Conservation (phyloP, 345 rosid genomes). For the Aethionema arabicum region DNA sequence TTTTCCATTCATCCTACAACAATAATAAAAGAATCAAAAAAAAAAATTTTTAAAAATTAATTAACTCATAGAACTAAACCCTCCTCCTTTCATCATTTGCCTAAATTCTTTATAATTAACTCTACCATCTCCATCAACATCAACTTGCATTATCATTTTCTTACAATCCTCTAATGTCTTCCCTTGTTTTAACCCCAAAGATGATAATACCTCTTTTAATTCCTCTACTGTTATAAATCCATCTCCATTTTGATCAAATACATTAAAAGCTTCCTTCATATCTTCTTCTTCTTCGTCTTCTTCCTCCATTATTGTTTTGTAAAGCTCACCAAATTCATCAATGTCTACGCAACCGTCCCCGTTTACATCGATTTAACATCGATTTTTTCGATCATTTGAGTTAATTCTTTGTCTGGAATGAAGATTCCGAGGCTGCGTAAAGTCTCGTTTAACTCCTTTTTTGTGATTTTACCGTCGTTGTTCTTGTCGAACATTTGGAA, state of each 20-base stretch:
- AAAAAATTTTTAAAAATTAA: neutral
- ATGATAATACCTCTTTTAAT: slow-evolving; percentile 59
- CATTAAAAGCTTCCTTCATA: slow-evolving; percentile 84
- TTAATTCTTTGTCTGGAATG: slow-evolving; percentile 58
- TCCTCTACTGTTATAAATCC: slow-evolving; percentile 86
- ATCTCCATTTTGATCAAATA: slow-evolving; percentile 82
- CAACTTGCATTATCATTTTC: slow-evolving; percentile 76
- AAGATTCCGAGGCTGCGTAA: slow-evolving; percentile 64
- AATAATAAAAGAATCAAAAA: neutral
- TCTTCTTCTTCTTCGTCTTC: slow-evolving; percentile 64
- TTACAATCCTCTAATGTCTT: slow-evolving; percentile 66
- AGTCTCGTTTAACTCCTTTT: slow-evolving; percentile 62
- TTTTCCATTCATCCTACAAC: slow-evolving; percentile 7
- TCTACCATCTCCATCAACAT: slow-evolving; percentile 88
- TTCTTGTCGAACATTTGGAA: slow-evolving; percentile 82
- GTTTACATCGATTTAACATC: slow-evolving; percentile 56
- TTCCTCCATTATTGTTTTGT: slow-evolving; percentile 54
- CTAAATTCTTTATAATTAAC: slow-evolving; percentile 57
- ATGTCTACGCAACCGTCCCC: slow-evolving; percentile 63
- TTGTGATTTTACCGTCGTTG: slow-evolving; percentile 70
- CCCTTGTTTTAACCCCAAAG: slow-evolving; percentile 80
- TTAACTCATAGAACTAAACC: slow-evolving; percentile 40
- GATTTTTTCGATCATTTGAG: slow-evolving; percentile 51
- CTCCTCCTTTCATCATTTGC: slow-evolving; percentile 60
- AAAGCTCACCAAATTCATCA: slow-evolving; percentile 67